Evolutionary conservation across 345 rosid species (phyloP).

Genomic region (Balakata baccata): DNA sequence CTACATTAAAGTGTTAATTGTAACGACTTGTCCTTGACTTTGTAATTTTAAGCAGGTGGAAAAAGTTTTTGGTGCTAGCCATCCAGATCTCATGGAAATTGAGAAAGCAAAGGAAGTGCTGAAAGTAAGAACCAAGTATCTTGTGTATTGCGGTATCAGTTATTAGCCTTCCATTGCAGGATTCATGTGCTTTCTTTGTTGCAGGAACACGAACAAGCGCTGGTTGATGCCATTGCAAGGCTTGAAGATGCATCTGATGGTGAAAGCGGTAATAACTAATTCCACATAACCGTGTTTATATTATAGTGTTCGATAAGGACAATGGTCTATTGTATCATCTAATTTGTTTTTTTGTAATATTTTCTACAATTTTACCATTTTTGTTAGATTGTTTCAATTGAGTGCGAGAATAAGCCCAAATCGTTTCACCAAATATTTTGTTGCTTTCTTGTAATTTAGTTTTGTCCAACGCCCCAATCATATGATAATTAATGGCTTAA

Average conservation of each 20-base stretch:
- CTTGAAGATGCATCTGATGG: constrained; percentile 95
- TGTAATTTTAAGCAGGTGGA: constrained; percentile 58
- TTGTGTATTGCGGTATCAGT: too few species aligned
- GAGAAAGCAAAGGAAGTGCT: constrained; percentile 88
- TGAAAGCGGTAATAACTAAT: constrained; percentile 92
- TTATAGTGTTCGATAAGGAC: constrained; percentile 25
- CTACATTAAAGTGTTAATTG: neutral
- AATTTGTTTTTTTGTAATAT: constrained; percentile 27
- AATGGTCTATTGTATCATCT: constrained; percentile 31
- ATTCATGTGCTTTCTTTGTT: constrained; percentile 12
- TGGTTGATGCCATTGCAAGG: constrained; percentile 79
- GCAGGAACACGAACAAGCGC: constrained; percentile 93
- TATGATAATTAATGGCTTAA: neutral
- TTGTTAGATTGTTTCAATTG: constrained; percentile 8
- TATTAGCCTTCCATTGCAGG: neutral
- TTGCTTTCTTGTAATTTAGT: neutral
- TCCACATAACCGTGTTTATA: constrained; percentile 44
- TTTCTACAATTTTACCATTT: constrained; percentile 23
- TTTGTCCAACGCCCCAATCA: neutral
- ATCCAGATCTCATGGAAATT: constrained; percentile 64
- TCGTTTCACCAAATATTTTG: neutral
- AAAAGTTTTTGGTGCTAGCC: constrained; percentile 62
- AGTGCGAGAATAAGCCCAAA: neutral
- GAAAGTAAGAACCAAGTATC: constrained; percentile 45
- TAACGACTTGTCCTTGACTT: constrained; percentile 7